Conservation (phyloP, 176 grass and related monocot genomes). For the Phyllostachys edulis region DNA sequence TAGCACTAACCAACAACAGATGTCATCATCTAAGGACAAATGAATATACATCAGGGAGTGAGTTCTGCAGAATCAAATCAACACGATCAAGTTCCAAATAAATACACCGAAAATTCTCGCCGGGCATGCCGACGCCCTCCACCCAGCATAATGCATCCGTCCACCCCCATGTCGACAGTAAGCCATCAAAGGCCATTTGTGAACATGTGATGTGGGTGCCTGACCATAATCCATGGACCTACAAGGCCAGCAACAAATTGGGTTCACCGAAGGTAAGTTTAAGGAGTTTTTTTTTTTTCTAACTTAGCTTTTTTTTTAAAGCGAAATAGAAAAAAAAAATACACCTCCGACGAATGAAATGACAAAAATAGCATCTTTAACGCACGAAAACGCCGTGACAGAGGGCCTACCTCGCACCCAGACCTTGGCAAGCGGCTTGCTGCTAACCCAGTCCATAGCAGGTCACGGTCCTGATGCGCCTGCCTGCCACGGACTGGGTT, state of each 20-base stretch:
- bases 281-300: neutral
- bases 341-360: no score
- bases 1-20: neutral
- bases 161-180: neutral
- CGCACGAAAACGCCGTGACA: no score
- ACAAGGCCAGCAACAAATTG: neutral
- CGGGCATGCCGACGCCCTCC: neutral
- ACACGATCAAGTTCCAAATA: neutral
- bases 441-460: no score
- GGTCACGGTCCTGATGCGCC: no score
- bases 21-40: neutral
- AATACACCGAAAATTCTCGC: slow-evolving; percentile 17
- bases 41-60: neutral
- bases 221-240: neutral
- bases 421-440: no score
- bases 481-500: no score
- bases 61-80: neutral
- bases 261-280: neutral
- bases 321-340: no score
- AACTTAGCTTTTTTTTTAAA: no score
- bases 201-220: neutral
- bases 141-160: neutral
- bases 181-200: neutral
- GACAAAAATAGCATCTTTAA: no score
- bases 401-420: no score